phyloP scores from a whole-genome alignment of 768 basidiomycete genomes.

The Hygrocybe coccinea region DNA sequence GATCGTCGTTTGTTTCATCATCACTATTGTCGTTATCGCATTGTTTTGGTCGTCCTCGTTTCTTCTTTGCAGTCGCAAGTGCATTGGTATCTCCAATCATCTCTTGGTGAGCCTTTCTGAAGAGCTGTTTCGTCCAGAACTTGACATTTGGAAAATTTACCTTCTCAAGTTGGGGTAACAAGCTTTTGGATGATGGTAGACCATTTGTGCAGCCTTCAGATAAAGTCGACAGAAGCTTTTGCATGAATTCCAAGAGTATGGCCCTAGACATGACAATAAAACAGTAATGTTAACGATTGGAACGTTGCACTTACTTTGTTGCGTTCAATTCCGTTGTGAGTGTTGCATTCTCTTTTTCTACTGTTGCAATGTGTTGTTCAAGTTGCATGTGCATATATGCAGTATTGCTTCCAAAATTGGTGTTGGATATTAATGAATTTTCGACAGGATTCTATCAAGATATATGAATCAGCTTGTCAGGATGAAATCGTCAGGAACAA shows the following conservation, averaged over 20 bases:
- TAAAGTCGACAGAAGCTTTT: neutral
- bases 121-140: constrained; percentile 10
- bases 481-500: no score
- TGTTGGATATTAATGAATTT: neutral
- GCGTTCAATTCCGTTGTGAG: neutral
- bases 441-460: neutral
- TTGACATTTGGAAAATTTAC: constrained; percentile 11
- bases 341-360: neutral
- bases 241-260: neutral
- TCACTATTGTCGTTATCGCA: constrained; percentile 1
- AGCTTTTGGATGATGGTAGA: neutral
- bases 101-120: neutral
- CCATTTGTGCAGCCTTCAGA: neutral
- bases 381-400: constrained; percentile 6
- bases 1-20: neutral
- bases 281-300: neutral
- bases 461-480: neutral
- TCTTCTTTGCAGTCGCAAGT: constrained; percentile 7
- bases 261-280: neutral
- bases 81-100: constrained; percentile 10
- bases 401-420: neutral
- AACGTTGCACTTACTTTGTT: neutral
- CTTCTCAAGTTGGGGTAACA: neutral
- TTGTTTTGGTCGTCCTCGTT: constrained; percentile 7
- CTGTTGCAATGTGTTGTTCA: neutral